A percentile compares a stretch with the other conserved stretches of the same genome.
phyloP scores from a whole-genome alignment of 73 alveolate species.

The Paramecium tetraurelia region DNA sequence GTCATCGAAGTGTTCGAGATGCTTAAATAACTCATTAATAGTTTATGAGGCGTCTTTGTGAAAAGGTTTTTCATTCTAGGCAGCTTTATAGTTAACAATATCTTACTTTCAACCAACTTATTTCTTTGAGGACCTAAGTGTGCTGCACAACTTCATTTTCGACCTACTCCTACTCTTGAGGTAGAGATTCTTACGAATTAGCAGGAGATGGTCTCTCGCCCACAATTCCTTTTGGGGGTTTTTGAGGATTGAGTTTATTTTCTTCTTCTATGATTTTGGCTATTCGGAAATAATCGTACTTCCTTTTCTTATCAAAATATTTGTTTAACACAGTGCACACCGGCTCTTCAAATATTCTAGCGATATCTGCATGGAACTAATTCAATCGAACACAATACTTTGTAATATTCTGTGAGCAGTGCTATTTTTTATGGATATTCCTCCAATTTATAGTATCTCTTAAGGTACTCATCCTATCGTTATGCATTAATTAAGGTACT shows the following conservation, averaged over 20 bases:
- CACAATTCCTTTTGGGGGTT: slow-evolving; percentile 64
- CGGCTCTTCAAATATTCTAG: slow-evolving; percentile 56
- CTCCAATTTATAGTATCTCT: slow-evolving; percentile 26
- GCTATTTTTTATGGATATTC: slow-evolving; percentile 56
- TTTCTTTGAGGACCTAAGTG: background rate
- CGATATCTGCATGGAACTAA: slow-evolving; percentile 57
- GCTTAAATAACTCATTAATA: background rate
- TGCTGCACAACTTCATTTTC: background rate
- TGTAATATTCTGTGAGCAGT: slow-evolving; percentile 55
- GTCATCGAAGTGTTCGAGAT: background rate
- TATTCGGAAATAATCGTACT: slow-evolving; percentile 51
- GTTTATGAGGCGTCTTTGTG: background rate
- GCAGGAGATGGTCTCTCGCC: slow-evolving; percentile 62
- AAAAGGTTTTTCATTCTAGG: background rate
- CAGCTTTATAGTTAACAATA: background rate
- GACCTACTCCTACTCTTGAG: background rate
- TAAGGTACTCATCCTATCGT: slow-evolving; percentile 47
- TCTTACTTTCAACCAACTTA: background rate
- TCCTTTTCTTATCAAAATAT: slow-evolving; percentile 55
- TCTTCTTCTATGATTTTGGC: slow-evolving; percentile 61
- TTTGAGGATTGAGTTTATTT: slow-evolving; percentile 54
- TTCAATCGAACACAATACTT: background rate
- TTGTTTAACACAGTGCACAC: slow-evolving; percentile 35
- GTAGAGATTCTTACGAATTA: background rate
- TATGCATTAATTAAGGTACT: background rate